These are phyloP conservation scores for Penicillium sp. DNA, from an alignment of 2,329 filamentous ascomycete genomes.

Conservation along the genomic window DNA sequence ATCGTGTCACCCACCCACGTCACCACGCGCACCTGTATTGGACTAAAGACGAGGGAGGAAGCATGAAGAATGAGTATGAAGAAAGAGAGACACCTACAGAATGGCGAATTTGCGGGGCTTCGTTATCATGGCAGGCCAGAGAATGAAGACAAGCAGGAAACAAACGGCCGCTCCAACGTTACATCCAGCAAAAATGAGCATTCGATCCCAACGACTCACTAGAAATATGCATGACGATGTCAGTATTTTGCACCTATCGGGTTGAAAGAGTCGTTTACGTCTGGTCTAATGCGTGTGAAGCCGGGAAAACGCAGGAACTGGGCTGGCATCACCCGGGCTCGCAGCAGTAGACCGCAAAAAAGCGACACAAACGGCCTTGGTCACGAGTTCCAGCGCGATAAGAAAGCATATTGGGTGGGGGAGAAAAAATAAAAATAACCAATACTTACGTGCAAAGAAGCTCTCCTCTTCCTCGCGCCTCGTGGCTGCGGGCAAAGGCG, in stretches of 20 bases:
- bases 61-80: neutral
- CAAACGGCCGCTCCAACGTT: constrained; percentile 85
- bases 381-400: constrained; percentile 19
- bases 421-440: constrained; percentile 10
- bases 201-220: constrained; percentile 97
- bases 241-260: neutral
- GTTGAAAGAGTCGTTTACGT: neutral
- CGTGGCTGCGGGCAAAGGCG: constrained; percentile 77
- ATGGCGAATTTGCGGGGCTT: constrained; percentile 93
- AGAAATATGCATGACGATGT: constrained; percentile 25
- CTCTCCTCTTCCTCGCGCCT: constrained; percentile 92
- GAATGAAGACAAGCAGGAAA: constrained; percentile 84
- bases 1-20: constrained; percentile 2
- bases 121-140: constrained; percentile 78
- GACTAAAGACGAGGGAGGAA: neutral
- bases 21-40: neutral
- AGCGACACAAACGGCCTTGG: constrained; percentile 11
- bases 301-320: constrained; percentile 38
- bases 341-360: constrained; percentile 15
- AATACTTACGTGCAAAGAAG: constrained; percentile 85
- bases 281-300: constrained; percentile 24
- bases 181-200: constrained; percentile 87
- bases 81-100: constrained; percentile 65
- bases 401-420: neutral
- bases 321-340: constrained; percentile 29